A percentile compares a stretch with the other conserved stretches of the same genome.
These are phyloP conservation scores for Neoboletus subvelutipes DNA, from an alignment of 768 basidiomycete species.

Conservation along the genomic window DNA sequence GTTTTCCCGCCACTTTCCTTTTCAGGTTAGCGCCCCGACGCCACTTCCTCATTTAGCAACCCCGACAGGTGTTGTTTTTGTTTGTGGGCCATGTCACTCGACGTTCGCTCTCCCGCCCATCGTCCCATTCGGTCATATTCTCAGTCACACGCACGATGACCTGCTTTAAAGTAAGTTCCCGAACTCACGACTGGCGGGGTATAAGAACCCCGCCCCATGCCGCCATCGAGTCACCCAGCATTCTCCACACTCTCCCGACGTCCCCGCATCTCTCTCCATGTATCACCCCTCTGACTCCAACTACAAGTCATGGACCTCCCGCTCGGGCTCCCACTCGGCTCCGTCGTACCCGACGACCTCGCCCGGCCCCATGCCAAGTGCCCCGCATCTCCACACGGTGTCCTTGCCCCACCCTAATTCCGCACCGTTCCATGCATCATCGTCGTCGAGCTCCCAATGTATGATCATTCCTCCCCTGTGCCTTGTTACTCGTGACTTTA, in stretches of 20 bases:
- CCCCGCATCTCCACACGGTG: slow-evolving; percentile 29
- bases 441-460: slow-evolving; percentile 22
- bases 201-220: slow-evolving; percentile 25
- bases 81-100: slow-evolving; percentile 15
- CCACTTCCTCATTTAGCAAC: slow-evolving; percentile 20
- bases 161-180: slow-evolving; percentile 21
- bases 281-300: slow-evolving; percentile 17
- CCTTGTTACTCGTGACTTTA: neutral
- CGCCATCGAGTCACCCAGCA: slow-evolving; percentile 24
- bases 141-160: slow-evolving; percentile 10
- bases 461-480: neutral
- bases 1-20: slow-evolving; percentile 22
- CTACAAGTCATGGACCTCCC: slow-evolving; percentile 24
- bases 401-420: slow-evolving; percentile 34
- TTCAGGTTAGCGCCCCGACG: slow-evolving; percentile 18
- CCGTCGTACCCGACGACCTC: slow-evolving; percentile 16
- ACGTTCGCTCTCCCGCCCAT: slow-evolving; percentile 31
- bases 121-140: slow-evolving; percentile 12
- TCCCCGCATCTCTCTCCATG: slow-evolving; percentile 20
- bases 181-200: slow-evolving; percentile 17
- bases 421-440: slow-evolving; percentile 14
- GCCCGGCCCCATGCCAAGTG: slow-evolving; percentile 22
- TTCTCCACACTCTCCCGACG: neutral
- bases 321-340: slow-evolving; percentile 1
- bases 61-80: slow-evolving; percentile 15